phyloP scores from a whole-genome alignment of 2,329 filamentous ascomycete genomes.

The Atkinsonella hypoxylon region DNA sequence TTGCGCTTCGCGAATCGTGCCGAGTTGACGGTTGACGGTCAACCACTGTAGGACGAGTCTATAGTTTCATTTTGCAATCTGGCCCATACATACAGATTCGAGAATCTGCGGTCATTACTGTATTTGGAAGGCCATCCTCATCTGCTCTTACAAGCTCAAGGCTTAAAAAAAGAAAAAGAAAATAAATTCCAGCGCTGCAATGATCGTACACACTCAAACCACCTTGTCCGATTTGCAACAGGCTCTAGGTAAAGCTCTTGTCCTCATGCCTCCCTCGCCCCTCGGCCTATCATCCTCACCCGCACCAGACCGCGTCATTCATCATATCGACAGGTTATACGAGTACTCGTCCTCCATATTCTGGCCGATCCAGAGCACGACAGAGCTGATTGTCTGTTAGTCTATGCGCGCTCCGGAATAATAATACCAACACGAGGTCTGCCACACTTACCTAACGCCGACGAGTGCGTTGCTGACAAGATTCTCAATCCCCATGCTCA shows the following conservation, averaged over 20 bases:
- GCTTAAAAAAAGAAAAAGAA: not conserved
- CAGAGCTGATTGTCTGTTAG: slow-evolving; percentile 32
- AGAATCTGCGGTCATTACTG: not conserved
- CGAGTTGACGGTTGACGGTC: no score
- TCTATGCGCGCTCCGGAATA: not conserved
- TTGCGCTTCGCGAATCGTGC: no score
- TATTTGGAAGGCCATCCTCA: not conserved
- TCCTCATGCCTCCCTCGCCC: not conserved
- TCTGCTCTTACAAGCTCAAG: not conserved
- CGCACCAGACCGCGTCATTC: not conserved
- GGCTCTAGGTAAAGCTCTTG: not conserved
- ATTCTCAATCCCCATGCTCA: slow-evolving; percentile 54
- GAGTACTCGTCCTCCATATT: slow-evolving; percentile 64
- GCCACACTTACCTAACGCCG: slow-evolving; percentile 39
- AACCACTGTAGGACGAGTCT: not conserved
- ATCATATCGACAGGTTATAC: slow-evolving; percentile 47
- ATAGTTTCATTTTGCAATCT: not conserved
- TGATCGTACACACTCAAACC: not conserved
- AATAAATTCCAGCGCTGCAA: not conserved
- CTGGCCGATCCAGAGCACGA: slow-evolving; percentile 57
- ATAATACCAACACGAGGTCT: not conserved
- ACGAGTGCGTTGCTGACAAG: slow-evolving; percentile 53
- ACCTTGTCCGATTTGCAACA: not conserved
- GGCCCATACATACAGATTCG: not conserved
- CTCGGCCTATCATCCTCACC: no score